A percentile compares a stretch with the other conserved stretches of the same genome.
Evolutionary conservation across 1,139 yeast species (phyloP).

Genomic region (Meyerozyma smithsonii): DNA sequence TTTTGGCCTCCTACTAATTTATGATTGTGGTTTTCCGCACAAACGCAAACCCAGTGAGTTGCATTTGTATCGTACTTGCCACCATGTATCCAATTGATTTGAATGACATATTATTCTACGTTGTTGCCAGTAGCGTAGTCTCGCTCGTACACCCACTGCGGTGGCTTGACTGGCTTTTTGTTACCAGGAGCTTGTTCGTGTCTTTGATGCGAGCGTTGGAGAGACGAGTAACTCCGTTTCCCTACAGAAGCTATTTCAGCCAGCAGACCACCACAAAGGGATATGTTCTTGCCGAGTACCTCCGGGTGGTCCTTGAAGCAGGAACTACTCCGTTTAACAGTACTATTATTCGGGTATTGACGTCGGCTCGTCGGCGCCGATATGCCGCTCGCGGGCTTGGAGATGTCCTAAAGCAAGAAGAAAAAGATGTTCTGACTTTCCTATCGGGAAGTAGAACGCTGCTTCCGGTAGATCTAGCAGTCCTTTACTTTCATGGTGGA

Average conservation of each 20-base stretch:
- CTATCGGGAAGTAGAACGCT: conserved; percentile 9
- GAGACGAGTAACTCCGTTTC: neutral
- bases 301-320: neutral
- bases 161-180: neutral
- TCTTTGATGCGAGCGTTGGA: neutral
- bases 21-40: neutral
- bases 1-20: conserved; percentile 18
- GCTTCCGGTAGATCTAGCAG: conserved; percentile 8
- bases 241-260: neutral
- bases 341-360: neutral
- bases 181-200: neutral
- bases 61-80: neutral
- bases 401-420: neutral
- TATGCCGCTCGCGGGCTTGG: neutral
- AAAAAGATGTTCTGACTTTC: neutral
- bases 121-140: neutral
- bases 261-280: neutral
- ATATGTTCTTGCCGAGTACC: neutral
- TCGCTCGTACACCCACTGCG: neutral
- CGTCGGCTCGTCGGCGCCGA: neutral
- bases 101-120: neutral
- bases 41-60: neutral
- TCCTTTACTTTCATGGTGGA: conserved; percentile 13
- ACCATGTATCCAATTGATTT: neutral
- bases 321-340: neutral